Base-by-base conservation (phyloP, 768 basidiomycete genomes). In the Coprinopsis marcescibilis region DNA sequence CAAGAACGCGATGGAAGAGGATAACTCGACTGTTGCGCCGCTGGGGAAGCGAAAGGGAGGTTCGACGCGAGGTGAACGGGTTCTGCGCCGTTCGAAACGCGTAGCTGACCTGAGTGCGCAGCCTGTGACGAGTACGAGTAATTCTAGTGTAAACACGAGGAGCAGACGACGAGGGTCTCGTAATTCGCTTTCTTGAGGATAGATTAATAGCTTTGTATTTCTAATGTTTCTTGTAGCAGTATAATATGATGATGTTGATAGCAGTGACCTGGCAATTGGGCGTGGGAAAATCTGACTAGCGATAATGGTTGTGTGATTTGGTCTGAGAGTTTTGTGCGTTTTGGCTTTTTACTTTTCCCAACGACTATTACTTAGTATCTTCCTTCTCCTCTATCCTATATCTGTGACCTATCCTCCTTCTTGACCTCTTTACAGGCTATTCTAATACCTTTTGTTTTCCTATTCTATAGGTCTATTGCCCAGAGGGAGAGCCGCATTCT, bases 81-180 rank as follows among this genome's bases (percentile, higher is more conserved):
- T 75, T 0, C 56, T 81, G 44, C 68, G 81, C 23, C 71, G 83
- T 49, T 88, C 85, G 50, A 83, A 80, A 65, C 70, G 85, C 37
- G 83, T 85, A 17, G 82, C 83, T 24, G 71, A 77, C 14, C 65
- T 70, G 35, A 74, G 75, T 38, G 73, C 70, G 69, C 43, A 36
- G 49, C 12, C 52, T 52, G 3, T 51, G 50, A 25, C 57, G 60
- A 49, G 25, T 32, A 50, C 50, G n/a, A 49, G 59, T 36, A 54
- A 24, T 43, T 19, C 41, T 43, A 40, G 39, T 25, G 23, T 40
- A 56, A 36, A 56, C 53, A 43, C 48, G 36, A 24, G 48, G 19
- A 27, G 48, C 27, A 24, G 41, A 11, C 41, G 70, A 51, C 70
- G 72, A 37, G 60, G 65, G 5, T 63, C 68, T 8, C 60, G 69